Evolutionary conservation across 257 asterid species (phyloP).

Genomic region (Solanum dulcamara): DNA sequence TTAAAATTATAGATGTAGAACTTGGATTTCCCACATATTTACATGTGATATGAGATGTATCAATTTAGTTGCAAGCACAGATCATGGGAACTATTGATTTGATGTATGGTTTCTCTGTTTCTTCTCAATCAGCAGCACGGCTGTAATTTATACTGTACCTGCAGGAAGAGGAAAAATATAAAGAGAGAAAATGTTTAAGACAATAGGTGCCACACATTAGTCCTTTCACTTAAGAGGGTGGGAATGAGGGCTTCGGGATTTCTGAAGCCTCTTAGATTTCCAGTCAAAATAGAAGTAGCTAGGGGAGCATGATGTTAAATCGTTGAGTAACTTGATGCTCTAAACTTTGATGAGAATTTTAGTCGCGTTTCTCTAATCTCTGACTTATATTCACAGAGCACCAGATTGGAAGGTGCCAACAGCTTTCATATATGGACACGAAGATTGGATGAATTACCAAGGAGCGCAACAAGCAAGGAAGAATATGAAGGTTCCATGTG

Average conservation of each 20-base stretch:
- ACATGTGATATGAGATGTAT: background rate
- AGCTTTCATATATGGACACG: conserved; percentile 61
- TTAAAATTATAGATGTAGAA: background rate
- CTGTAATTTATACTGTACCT: background rate
- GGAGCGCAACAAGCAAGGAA: conserved; percentile 69
- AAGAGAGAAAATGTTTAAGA: background rate
- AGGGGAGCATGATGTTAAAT: background rate
- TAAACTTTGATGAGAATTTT: background rate
- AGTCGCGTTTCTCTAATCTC: background rate
- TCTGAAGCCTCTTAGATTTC: background rate
- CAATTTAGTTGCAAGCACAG: background rate
- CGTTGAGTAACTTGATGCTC: background rate
- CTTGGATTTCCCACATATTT: background rate
- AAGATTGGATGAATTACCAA: conserved; percentile 79
- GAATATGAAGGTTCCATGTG: conserved; percentile 66
- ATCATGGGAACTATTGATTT: background rate
- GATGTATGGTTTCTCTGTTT: background rate
- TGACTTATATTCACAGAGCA: conserved; percentile 30
- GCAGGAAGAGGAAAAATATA: background rate
- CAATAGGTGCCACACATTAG: background rate
- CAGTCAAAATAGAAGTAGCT: background rate
- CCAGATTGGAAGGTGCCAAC: conserved; percentile 82
- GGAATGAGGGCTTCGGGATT: background rate
- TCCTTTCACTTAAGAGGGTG: background rate
- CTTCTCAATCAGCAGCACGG: background rate